phyloP scores from a whole-genome alignment of 129 eudicot genomes.

The Tagetes patula region DNA sequence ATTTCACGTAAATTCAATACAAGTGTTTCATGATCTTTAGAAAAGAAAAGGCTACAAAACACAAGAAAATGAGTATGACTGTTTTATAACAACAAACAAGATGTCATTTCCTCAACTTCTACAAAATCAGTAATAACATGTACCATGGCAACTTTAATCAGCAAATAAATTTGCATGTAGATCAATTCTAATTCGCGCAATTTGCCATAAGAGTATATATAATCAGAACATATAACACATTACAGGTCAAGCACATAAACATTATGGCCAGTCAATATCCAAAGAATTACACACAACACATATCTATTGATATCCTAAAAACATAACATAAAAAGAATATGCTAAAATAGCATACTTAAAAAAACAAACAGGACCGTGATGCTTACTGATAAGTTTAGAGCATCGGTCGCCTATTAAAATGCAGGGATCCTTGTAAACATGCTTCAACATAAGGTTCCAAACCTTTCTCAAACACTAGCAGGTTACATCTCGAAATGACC shows the following conservation, averaged over 20 bases:
- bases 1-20: too few relatives aligned
- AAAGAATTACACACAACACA: not conserved
- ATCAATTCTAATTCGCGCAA: not conserved
- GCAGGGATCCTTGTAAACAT: not conserved
- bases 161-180: too few relatives aligned
- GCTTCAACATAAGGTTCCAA: too few relatives aligned
- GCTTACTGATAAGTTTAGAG: constrained; percentile 21
- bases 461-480: constrained; percentile 31
- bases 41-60: too few relatives aligned
- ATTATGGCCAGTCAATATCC: not conserved
- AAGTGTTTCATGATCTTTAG: too few relatives aligned
- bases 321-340: not conserved
- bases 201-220: not conserved
- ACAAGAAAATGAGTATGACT: too few relatives aligned
- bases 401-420: constrained; percentile 20
- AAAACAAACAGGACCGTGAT: not conserved
- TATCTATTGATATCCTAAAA: not conserved
- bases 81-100: too few relatives aligned
- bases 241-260: not conserved
- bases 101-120: too few relatives aligned
- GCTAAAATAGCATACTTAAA: not conserved
- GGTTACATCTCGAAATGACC: constrained; percentile 73
- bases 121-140: too few relatives aligned
- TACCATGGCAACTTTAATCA: too few relatives aligned
- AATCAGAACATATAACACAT: not conserved